Percentiles rank a stretch among this genome's conserved stretches.
These are phyloP conservation scores for Citrullus mucosospermus DNA, from an alignment of 306 rosid species.

Conservation along the genomic window DNA sequence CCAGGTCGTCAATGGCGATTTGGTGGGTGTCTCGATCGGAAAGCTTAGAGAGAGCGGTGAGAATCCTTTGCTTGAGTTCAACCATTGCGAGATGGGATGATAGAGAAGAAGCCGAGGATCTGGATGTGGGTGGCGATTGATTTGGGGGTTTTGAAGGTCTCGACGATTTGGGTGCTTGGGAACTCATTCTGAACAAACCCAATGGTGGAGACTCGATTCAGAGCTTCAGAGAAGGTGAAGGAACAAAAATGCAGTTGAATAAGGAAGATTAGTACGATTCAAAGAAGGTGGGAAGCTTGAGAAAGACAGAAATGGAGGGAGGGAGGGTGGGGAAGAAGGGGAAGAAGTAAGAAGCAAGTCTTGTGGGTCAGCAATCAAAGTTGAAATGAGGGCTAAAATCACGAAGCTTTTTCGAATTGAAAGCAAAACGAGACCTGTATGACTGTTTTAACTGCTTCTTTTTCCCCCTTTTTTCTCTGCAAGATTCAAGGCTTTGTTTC, in stretches of 20 bases:
- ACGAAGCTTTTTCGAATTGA: conserved; percentile 2
- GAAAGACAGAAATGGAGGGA: background rate
- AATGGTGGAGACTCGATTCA: background rate
- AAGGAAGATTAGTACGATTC: background rate
- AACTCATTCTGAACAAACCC: conserved; percentile 23
- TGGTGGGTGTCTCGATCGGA: conserved; percentile 92
- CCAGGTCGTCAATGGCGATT: conserved; percentile 83
- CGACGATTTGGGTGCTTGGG: conserved; percentile 31
- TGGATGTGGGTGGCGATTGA: conserved; percentile 24
- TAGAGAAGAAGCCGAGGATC: conserved; percentile 43
- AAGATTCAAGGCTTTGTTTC: background rate
- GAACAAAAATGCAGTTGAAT: background rate
- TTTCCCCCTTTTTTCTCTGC: background rate
- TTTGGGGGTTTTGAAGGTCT: conserved; percentile 45
- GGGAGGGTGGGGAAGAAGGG: conserved; percentile 20
- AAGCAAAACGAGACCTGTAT: conserved; percentile 12
- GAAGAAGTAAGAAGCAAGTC: conserved; percentile 30
- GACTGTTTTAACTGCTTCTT: background rate
- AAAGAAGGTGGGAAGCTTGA: background rate
- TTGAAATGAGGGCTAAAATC: conserved; percentile 19
- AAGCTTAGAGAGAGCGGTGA: conserved; percentile 78
- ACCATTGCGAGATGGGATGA: conserved; percentile 87
- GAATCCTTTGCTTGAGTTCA: conserved; percentile 73
- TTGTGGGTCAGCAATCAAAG: conserved; percentile 8
- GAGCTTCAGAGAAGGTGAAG: background rate